Percentiles rank a stretch among this genome's conserved stretches.
Conservation (phyloP, 805 yeast species). For the Yarrowia bubula region DNA sequence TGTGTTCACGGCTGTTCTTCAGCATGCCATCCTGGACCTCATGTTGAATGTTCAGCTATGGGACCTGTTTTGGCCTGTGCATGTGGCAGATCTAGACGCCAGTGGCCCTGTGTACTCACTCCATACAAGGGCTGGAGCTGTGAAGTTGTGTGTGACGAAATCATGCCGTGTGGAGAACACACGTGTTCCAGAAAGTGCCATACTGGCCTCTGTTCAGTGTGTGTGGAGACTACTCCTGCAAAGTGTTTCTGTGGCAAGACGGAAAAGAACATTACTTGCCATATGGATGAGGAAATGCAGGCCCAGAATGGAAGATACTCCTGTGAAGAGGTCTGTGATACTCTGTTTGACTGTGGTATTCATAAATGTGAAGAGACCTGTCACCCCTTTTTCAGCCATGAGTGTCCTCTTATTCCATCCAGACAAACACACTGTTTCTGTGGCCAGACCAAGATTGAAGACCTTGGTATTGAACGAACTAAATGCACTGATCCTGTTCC, state of each 20-base stretch:
- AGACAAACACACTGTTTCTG: constrained; percentile 70
- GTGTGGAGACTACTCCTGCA: constrained; percentile 50
- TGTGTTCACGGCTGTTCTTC: constrained; percentile 73
- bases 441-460: constrained; percentile 55
- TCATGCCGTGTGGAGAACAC: constrained; percentile 71
- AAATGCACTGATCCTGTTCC: constrained; percentile 79
- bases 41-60: constrained; percentile 73
- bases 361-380: constrained; percentile 55
- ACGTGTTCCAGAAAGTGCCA: constrained; percentile 66
- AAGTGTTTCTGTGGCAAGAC: constrained; percentile 74
- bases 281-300: constrained; percentile 23
- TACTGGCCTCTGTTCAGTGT: constrained; percentile 76
- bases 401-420: constrained; percentile 66
- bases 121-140: constrained; percentile 75
- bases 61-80: constrained; percentile 68
- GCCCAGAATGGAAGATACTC: constrained; percentile 32
- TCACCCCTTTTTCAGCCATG: constrained; percentile 48
- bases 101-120: constrained; percentile 70
- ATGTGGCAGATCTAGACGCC: constrained; percentile 68
- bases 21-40: constrained; percentile 88
- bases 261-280: constrained; percentile 33
- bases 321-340: constrained; percentile 48
- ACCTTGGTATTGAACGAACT: constrained; percentile 45
- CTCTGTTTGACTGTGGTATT: constrained; percentile 59
- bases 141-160: constrained; percentile 55